These are phyloP conservation scores for Paspalum vaginatum DNA, from an alignment of 176 grass and related monocot genomes.

Conservation along the genomic window DNA sequence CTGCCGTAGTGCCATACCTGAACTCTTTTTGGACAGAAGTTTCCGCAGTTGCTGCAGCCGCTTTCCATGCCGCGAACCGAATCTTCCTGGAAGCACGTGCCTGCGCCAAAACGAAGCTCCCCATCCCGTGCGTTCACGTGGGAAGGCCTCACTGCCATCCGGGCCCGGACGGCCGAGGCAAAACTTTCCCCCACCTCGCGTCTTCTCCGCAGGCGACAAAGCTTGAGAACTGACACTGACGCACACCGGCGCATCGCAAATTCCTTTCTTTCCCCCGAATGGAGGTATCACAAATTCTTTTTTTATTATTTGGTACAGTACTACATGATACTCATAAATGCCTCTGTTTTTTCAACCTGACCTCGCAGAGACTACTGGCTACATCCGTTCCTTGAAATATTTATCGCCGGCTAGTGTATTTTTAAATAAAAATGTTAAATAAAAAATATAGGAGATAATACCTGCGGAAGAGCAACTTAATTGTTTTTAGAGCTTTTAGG, in stretches of 20 bases:
- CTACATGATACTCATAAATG: no score
- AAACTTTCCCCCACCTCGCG: background rate
- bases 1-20: background rate
- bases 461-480: background rate
- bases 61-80: background rate
- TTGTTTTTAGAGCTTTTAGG: background rate
- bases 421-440: no score
- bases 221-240: background rate
- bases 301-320: no score
- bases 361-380: no score
- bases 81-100: conserved; percentile 32
- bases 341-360: no score
- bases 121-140: conserved; percentile 21
- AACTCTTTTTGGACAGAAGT: background rate
- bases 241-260: background rate
- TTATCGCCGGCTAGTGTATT: no score
- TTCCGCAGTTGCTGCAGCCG: background rate
- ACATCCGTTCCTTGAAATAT: no score
- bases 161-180: background rate
- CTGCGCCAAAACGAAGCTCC: background rate
- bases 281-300: background rate
- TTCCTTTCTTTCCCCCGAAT: background rate
- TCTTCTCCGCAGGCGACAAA: background rate
- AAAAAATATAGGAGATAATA: no score
- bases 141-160: background rate